Conservation (phyloP, 768 basidiomycete species). For the Suillus luteus region DNA sequence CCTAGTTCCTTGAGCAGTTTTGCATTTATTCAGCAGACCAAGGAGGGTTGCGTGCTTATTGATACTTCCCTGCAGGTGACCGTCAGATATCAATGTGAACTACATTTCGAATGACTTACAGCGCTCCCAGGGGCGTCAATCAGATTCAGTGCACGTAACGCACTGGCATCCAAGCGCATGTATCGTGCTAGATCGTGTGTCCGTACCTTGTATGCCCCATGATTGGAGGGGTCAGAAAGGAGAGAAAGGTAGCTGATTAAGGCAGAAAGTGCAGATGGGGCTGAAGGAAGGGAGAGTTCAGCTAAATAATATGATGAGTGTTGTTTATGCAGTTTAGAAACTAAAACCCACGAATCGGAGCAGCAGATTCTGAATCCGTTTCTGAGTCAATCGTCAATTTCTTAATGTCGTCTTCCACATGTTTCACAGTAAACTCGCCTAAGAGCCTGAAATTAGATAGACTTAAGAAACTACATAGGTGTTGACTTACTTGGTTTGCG, state of each 20-base stretch:
- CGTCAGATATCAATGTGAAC: not conserved
- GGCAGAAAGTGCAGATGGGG: conserved; percentile 80
- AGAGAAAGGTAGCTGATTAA: conserved; percentile 83
- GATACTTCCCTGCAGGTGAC: conserved; percentile 47
- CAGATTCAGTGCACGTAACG: conserved; percentile 85
- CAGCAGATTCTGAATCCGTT: not conserved
- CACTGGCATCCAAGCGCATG: conserved; percentile 96
- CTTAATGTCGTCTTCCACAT: conserved; percentile 77
- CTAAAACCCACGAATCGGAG: not conserved
- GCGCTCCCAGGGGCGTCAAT: conserved; percentile 61
- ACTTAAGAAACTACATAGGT: not conserved
- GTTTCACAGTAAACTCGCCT: conserved; percentile 87
- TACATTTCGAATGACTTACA: not conserved
- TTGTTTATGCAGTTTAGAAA: not conserved
- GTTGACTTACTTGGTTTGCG: conserved; percentile 72
- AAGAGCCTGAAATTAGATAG: not conserved
- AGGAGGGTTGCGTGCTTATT: conserved; percentile 86
- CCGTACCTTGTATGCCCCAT: conserved; percentile 75
- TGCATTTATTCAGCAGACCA: conserved; percentile 91
- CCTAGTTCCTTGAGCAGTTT: conserved; percentile 91
- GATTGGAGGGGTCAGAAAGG: conserved; percentile 73
- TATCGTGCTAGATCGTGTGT: conserved; percentile 92
- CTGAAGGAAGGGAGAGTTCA: conserved; percentile 72
- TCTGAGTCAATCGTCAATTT: conserved; percentile 28
- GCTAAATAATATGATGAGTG: conserved; percentile 44